Percentiles rank a stretch among this genome's conserved stretches.
These are phyloP conservation scores for Adansonia digitata DNA, from an alignment of 345 rosid genomes.

Conservation along the genomic window DNA sequence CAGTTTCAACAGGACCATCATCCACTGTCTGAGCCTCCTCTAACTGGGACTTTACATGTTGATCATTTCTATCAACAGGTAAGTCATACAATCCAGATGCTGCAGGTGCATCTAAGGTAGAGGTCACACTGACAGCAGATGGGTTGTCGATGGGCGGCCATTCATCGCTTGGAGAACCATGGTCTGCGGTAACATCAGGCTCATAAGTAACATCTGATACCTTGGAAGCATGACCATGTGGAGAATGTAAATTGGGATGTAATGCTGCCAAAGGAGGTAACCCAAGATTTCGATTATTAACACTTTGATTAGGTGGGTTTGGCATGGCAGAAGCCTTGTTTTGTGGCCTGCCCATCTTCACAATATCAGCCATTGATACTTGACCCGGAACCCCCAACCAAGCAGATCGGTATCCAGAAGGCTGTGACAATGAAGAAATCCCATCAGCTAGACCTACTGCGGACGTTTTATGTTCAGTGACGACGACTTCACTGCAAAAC, in stretches of 20 bases:
- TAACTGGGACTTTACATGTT: constrained; percentile 43
- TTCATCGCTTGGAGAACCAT: constrained; percentile 48
- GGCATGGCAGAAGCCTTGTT: constrained; percentile 38
- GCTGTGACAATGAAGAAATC: constrained; percentile 40
- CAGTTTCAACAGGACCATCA: constrained; percentile 42
- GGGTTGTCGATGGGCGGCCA: constrained; percentile 61
- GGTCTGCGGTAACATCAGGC: constrained; percentile 34
- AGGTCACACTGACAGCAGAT: constrained; percentile 34
- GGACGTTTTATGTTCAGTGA: constrained; percentile 43
- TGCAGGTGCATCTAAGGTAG: constrained; percentile 42
- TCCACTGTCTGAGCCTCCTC: constrained; percentile 52
- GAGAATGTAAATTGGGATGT: constrained; percentile 21
- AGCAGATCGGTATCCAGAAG: constrained; percentile 64
- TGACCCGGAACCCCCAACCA: constrained; percentile 82
- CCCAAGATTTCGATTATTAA: constrained; percentile 26
- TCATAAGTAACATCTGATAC: constrained; percentile 37
- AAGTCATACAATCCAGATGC: constrained; percentile 49
- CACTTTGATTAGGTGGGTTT: constrained; percentile 27
- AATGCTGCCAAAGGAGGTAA: constrained; percentile 26
- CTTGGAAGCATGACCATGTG: constrained; percentile 33
- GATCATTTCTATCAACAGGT: constrained; percentile 44
- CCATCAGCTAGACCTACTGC: constrained; percentile 38
- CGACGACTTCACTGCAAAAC: constrained; percentile 51
- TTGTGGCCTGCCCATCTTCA: constrained; percentile 93
- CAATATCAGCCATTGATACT: constrained; percentile 93